phyloP scores from a whole-genome alignment of 2,329 filamentous ascomycete species.

The Ophiostoma sp. region DNA sequence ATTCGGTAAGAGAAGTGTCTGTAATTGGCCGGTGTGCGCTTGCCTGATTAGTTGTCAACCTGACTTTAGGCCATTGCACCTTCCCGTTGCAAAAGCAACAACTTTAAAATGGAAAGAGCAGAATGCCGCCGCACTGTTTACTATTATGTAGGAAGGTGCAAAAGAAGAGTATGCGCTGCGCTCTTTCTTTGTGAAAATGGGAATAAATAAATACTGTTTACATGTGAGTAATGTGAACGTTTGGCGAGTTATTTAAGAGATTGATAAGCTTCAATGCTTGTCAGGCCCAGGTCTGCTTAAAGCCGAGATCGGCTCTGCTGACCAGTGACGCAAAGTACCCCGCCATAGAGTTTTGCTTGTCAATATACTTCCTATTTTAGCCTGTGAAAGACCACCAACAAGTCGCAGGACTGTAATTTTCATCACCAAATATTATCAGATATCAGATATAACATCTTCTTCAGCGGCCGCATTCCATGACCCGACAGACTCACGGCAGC shows the following conservation, averaged over 20 bases:
- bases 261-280: too few species aligned
- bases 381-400: conserved; percentile 8
- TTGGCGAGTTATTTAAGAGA: too few species aligned
- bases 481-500: not conserved
- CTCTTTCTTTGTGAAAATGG: not conserved
- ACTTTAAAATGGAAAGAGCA: not conserved
- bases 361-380: conserved; percentile 19
- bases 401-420: conserved; percentile 17
- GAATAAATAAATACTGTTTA: not conserved
- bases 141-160: not conserved
- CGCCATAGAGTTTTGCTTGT: conserved; percentile 20
- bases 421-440: conserved; percentile 6
- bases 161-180: not conserved
- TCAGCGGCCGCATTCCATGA: not conserved
- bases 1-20: not conserved
- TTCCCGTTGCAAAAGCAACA: not conserved
- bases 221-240: too few species aligned
- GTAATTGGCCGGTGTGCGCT: not conserved
- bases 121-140: not conserved
- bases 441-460: not conserved
- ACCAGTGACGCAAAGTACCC: conserved; percentile 23
- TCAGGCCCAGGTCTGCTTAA: not conserved
- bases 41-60: not conserved
- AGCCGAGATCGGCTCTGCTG: conserved; percentile 24
- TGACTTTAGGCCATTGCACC: not conserved